These are phyloP conservation scores for Candida ovalis DNA, from an alignment of 805 yeast genomes.

Conservation along the genomic window DNA sequence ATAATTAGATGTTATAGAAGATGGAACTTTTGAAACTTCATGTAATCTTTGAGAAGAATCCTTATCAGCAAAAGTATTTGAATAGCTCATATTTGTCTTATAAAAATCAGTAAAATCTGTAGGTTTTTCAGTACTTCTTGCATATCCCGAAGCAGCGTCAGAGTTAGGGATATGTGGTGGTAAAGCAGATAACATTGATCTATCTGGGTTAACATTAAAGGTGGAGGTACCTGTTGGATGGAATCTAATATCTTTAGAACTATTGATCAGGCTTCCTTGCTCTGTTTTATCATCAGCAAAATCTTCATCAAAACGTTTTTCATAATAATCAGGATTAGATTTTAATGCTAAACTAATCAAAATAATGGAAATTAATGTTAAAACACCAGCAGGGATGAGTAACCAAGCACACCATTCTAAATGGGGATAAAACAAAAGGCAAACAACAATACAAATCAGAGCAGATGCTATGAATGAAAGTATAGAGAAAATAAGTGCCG, in stretches of 20 bases:
- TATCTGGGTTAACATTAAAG: not conserved
- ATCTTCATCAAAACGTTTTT: not conserved
- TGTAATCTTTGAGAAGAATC: not conserved
- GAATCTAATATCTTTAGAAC: constrained; percentile 13
- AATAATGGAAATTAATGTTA: constrained; percentile 49
- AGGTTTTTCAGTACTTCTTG: not conserved
- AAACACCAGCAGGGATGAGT: constrained; percentile 60
- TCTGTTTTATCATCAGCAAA: constrained; percentile 14
- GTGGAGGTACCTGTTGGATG: not conserved
- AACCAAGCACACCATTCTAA: constrained; percentile 73
- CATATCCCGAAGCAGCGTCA: not conserved
- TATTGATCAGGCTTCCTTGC: constrained; percentile 8
- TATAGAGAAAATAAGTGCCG: constrained; percentile 43
- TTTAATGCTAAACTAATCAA: constrained; percentile 39
- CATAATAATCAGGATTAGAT: constrained; percentile 11
- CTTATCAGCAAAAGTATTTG: constrained; percentile 1
- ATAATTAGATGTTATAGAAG: not conserved
- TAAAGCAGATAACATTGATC: not conserved
- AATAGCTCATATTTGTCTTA: constrained; percentile 1
- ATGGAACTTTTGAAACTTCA: not conserved
- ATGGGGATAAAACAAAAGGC: constrained; percentile 61
- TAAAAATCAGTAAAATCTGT: constrained; percentile 2
- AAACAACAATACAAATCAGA: constrained; percentile 48
- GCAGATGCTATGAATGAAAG: constrained; percentile 54
- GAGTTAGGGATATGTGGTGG: not conserved